Evolutionary conservation across 1,284 basidiomycete species (phyloP).

Genomic region (Tilletia indica): DNA sequence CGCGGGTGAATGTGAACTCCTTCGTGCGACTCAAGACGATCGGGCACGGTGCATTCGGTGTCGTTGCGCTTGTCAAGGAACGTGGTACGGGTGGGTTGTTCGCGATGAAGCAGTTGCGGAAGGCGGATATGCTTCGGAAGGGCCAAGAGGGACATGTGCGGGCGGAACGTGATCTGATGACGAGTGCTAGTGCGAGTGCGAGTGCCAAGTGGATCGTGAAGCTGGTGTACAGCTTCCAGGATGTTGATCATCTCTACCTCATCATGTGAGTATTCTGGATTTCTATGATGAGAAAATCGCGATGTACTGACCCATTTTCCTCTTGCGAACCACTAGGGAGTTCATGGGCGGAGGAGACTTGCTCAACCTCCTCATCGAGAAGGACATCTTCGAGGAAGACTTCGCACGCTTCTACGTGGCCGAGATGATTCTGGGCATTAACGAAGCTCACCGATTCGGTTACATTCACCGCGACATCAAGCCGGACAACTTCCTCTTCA

Average conservation of each 20-base stretch:
- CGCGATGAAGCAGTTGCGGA: constrained; percentile 95
- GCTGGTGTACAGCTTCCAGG: constrained; percentile 71
- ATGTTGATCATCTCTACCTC: constrained; percentile 81
- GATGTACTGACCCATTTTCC: constrained; percentile 20
- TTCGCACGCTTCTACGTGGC: constrained; percentile 93
- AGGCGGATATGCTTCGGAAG: constrained; percentile 93
- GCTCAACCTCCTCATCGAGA: constrained; percentile 87
- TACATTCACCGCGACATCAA: constrained; percentile 98
- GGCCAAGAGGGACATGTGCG: constrained; percentile 96
- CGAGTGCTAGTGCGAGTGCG: constrained; percentile 62
- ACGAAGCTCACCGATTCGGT: constrained; percentile 87
- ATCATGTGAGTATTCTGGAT: constrained; percentile 56
- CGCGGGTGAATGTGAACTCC: constrained; percentile 76
- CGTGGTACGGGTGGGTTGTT: constrained; percentile 74
- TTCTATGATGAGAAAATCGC: too few species aligned
- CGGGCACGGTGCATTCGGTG: constrained; percentile 96
- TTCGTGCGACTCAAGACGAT: constrained; percentile 92
- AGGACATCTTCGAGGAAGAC: constrained; percentile 87
- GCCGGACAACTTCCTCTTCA: constrained; percentile 93
- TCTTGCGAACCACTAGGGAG: constrained; percentile 62
- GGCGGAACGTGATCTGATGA: constrained; percentile 83
- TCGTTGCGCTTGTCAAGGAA: constrained; percentile 87
- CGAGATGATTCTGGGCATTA: constrained; percentile 96
- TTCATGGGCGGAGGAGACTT: constrained; percentile 96
- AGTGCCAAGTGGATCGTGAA: constrained; percentile 76